Evolutionary conservation across 2,329 filamentous ascomycete species (phyloP).

Genomic region (Hypomyces rosellus): DNA sequence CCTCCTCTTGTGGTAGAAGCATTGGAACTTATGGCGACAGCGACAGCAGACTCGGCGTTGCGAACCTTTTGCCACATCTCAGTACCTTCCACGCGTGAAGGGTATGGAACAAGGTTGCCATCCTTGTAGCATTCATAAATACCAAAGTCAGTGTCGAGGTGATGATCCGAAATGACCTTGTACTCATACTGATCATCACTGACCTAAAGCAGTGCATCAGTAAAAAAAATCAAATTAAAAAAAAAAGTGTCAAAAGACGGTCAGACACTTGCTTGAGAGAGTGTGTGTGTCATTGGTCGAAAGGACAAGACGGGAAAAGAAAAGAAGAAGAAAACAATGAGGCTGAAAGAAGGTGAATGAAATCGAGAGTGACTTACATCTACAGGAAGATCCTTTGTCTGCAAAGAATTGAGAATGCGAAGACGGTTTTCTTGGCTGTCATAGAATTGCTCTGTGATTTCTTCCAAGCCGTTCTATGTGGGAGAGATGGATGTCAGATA

Average conservation of each 20-base stretch:
- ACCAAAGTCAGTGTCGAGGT: conserved; percentile 37
- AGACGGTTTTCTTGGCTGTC: conserved; percentile 41
- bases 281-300: background rate
- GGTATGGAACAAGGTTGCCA: conserved; percentile 39
- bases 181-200: conserved; percentile 40
- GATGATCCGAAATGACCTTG: conserved; percentile 38
- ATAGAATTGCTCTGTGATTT: conserved; percentile 35
- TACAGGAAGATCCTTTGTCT: conserved; percentile 37
- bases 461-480: conserved; percentile 31
- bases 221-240: no score
- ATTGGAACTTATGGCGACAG: conserved; percentile 19
- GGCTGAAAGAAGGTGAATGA: conserved; percentile 9
- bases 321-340: background rate
- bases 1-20: conserved; percentile 24
- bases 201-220: conserved; percentile 23
- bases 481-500: conserved; percentile 12
- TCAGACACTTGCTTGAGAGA: background rate
- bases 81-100: conserved; percentile 37
- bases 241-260: conserved; percentile 4
- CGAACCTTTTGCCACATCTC: conserved; percentile 34
- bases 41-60: conserved; percentile 32
- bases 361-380: conserved; percentile 37
- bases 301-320: background rate
- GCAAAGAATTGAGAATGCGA: conserved; percentile 39
- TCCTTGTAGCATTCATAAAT: conserved; percentile 35